phyloP scores from a whole-genome alignment of 495 filamentous ascomycete genomes.

The Aspergillus baeticus region DNA sequence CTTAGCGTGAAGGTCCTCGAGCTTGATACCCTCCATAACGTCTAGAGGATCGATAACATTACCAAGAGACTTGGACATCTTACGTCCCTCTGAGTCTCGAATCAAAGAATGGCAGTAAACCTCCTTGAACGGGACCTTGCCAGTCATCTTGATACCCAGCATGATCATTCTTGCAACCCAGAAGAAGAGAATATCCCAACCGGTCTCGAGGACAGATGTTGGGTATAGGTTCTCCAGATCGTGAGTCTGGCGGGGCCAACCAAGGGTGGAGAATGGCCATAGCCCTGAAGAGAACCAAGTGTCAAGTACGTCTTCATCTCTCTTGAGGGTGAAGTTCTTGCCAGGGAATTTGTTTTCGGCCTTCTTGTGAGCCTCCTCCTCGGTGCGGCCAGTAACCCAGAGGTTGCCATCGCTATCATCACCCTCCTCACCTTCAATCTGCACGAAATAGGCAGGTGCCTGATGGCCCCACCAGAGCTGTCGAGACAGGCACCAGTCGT shows the following conservation, averaged over 20 bases:
- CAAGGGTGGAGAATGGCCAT: constrained; percentile 79
- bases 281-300: constrained; percentile 83
- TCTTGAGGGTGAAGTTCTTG: constrained; percentile 64
- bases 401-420: constrained; percentile 52
- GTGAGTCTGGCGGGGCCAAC: constrained; percentile 70
- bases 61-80: constrained; percentile 83
- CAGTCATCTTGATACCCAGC: constrained; percentile 73
- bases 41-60: constrained; percentile 84
- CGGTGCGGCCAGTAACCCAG: constrained; percentile 69
- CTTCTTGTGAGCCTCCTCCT: constrained; percentile 62
- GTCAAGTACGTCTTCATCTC: constrained; percentile 74
- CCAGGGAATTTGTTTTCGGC: constrained; percentile 65
- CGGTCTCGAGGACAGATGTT: constrained; percentile 73
- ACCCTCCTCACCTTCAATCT: constrained; percentile 61
- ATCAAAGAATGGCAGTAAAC: constrained; percentile 78
- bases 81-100: constrained; percentile 74
- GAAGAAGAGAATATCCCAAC: constrained; percentile 87
- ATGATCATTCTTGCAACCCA: constrained; percentile 87
- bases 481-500: constrained; percentile 80
- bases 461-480: constrained; percentile 90
- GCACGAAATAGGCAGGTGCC: constrained; percentile 70
- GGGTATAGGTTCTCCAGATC: constrained; percentile 72
- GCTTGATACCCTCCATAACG: constrained; percentile 70
- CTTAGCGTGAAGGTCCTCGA: constrained; percentile 69
- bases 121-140: constrained; percentile 73